phyloP scores from a whole-genome alignment of 2,329 filamentous ascomycete genomes.

The Mollisia scopiformis region DNA sequence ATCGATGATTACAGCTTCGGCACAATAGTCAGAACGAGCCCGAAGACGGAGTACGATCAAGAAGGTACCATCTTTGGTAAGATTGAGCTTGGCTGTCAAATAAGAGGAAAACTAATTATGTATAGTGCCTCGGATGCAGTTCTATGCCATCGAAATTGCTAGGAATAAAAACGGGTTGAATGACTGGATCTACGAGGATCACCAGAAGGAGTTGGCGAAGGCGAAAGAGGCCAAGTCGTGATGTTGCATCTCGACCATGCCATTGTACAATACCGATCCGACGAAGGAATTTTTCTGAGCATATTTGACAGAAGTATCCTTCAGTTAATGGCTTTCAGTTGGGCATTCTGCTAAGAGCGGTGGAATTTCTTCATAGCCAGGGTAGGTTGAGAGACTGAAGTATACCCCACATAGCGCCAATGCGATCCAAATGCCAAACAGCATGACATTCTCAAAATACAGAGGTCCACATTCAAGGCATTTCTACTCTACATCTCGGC shows the following conservation, averaged over 20 bases:
- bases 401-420: not conserved
- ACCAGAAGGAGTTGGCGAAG: slow-evolving; percentile 56
- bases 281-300: not conserved
- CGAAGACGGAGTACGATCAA: slow-evolving; percentile 83
- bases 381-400: too few relatives aligned
- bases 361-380: too few relatives aligned
- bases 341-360: too few relatives aligned
- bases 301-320: not conserved
- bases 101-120: not conserved
- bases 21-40: slow-evolving; percentile 81
- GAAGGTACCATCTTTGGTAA: slow-evolving; percentile 90
- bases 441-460: too few relatives aligned
- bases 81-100: slow-evolving; percentile 27
- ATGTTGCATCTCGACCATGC: not conserved
- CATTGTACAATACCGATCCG: not conserved
- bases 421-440: not conserved
- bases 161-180: slow-evolving; percentile 88
- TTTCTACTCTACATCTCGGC: too few relatives aligned
- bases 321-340: too few relatives aligned
- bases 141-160: slow-evolving; percentile 77
- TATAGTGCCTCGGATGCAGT: slow-evolving; percentile 70
- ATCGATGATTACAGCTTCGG: slow-evolving; percentile 99
- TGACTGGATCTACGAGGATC: slow-evolving; percentile 94
- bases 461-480: too few relatives aligned
- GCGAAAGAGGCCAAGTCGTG: slow-evolving; percentile 13